Evolutionary conservation across 495 filamentous ascomycete species (phyloP).

Genomic region (Lasiosphaeria ovina): DNA sequence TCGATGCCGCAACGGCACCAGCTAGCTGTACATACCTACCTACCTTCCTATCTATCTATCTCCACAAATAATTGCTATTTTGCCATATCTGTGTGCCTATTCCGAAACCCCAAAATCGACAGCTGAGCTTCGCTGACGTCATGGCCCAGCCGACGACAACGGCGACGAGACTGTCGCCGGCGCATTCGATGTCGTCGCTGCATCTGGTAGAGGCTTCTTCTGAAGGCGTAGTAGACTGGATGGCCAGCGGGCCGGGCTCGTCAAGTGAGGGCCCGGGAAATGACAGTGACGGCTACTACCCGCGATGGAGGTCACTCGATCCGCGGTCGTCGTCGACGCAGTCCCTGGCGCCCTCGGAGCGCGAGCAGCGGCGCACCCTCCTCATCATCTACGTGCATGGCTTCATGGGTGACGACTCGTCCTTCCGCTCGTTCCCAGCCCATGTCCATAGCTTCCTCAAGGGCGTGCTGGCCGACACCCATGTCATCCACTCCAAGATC

Average conservation of each 20-base stretch:
- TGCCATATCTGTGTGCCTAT: no score
- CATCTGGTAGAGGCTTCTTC: background rate
- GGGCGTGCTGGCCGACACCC: slow-evolving; percentile 63
- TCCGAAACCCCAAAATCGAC: no score
- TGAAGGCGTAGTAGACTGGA: no score
- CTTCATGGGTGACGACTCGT: slow-evolving; percentile 87
- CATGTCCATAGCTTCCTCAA: slow-evolving; percentile 80
- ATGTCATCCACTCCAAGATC: slow-evolving; percentile 83
- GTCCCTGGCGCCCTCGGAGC: slow-evolving; percentile 54
- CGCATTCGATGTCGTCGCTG: background rate
- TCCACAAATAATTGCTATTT: no score
- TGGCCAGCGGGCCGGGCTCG: background rate
- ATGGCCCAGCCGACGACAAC: background rate
- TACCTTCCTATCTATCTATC: no score
- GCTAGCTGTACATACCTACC: no score
- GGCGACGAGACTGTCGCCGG: background rate
- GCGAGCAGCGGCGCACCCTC: slow-evolving; percentile 55
- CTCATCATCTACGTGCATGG: slow-evolving; percentile 87
- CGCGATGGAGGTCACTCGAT: slow-evolving; percentile 36
- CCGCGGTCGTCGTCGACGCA: slow-evolving; percentile 63
- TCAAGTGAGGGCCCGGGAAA: background rate
- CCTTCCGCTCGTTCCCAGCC: slow-evolving; percentile 82
- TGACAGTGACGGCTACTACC: slow-evolving; percentile 3
- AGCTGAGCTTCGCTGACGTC: background rate
- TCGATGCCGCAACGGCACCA: no score